Conservation (phyloP, 2,329 filamentous ascomycete genomes). For the Aspergillus clavatus region DNA sequence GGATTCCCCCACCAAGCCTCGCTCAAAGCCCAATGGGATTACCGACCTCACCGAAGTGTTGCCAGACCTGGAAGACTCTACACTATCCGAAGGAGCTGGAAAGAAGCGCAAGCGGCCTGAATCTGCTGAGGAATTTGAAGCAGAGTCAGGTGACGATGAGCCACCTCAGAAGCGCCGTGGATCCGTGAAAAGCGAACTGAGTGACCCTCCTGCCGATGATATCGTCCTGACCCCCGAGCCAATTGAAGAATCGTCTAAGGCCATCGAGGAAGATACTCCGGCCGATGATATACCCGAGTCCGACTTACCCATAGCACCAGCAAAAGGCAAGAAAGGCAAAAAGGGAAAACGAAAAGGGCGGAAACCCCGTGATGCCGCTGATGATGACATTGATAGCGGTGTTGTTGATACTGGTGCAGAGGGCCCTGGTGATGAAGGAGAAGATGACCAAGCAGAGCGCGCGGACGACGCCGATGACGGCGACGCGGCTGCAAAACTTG, state of each 20-base stretch:
- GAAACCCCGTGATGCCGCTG: constrained; percentile 34
- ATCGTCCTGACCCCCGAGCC: constrained; percentile 32
- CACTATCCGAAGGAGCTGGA: constrained; percentile 27
- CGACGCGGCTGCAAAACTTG: constrained; percentile 44
- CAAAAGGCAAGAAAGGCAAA: constrained; percentile 40
- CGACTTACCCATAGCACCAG: constrained; percentile 25
- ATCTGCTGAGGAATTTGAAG: constrained; percentile 32
- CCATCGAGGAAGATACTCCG: constrained; percentile 27
- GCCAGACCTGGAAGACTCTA: constrained; percentile 23
- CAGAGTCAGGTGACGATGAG: constrained; percentile 36
- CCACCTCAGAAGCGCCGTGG: constrained; percentile 39
- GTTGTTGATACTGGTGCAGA: constrained; percentile 39
- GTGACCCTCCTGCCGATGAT: constrained; percentile 33
- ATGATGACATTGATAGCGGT: constrained; percentile 35
- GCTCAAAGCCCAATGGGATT: constrained; percentile 30
- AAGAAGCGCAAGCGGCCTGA: constrained; percentile 41
- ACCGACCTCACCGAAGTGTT: constrained; percentile 18
- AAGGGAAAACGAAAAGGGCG: constrained; percentile 45
- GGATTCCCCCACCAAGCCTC: constrained; percentile 38
- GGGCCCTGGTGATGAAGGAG: constrained; percentile 48
- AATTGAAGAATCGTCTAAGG: constrained; percentile 29
- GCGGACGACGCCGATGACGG: constrained; percentile 44
- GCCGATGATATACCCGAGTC: constrained; percentile 30
- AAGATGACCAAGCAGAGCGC: constrained; percentile 43
- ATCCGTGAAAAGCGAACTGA: constrained; percentile 36